A percentile compares a stretch with the other conserved stretches of the same genome.
These are phyloP conservation scores for Arabidopsis hybrid DNA, from an alignment of 441 rosid genomes.

Conservation along the genomic window DNA sequence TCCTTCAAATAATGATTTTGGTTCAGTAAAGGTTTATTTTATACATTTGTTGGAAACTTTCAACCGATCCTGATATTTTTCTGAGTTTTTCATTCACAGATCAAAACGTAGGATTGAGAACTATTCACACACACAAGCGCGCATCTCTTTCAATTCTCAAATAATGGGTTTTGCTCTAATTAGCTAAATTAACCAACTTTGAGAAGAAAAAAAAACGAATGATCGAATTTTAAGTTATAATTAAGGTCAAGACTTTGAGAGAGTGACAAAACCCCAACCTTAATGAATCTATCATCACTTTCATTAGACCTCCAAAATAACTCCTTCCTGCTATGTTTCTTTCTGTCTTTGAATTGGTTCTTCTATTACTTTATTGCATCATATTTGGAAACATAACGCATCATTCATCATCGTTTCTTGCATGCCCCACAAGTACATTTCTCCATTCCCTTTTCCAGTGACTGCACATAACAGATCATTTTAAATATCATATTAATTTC, in stretches of 20 bases:
- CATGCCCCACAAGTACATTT: constrained; percentile 49
- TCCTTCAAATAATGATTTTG: neutral
- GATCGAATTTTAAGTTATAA: neutral
- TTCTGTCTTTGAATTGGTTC: constrained; percentile 28
- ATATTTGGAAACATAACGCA: constrained; percentile 19
- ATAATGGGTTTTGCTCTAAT: constrained; percentile 19
- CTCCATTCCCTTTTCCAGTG: constrained; percentile 44
- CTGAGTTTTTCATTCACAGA: neutral
- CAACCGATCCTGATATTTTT: neutral
- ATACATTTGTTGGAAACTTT: neutral
- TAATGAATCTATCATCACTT: constrained; percentile 16
- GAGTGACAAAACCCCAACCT: constrained; percentile 23
- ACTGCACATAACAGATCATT: constrained; percentile 19
- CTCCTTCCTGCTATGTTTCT: neutral
- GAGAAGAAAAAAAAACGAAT: neutral
- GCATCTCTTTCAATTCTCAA: constrained; percentile 12
- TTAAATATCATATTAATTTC: too few relatives aligned
- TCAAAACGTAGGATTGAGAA: constrained; percentile 11
- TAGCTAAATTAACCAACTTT: neutral
- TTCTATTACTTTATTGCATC: constrained; percentile 32
- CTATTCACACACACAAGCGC: constrained; percentile 1
- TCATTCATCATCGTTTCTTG: constrained; percentile 40
- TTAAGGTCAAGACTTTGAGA: constrained; percentile 23
- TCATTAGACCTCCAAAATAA: constrained; percentile 13
- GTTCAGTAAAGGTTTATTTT: neutral